Conservation (phyloP, 2,329 filamentous ascomycete species). For the Ophiocordyceps australis region DNA sequence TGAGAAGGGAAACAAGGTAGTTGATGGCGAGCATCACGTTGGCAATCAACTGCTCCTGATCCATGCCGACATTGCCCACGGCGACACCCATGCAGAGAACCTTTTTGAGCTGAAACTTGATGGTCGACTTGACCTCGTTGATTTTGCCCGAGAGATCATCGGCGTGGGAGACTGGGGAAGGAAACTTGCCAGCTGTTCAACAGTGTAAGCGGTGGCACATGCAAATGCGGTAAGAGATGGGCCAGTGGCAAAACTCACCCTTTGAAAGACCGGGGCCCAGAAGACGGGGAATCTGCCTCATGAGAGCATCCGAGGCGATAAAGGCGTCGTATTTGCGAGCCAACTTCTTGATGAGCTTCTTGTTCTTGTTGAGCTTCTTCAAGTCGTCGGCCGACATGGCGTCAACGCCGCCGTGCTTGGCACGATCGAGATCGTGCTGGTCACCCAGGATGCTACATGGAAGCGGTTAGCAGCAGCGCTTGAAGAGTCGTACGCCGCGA, state of each 20-base stretch:
- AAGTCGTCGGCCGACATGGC: slow-evolving; percentile 97
- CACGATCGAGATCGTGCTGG: slow-evolving; percentile 97
- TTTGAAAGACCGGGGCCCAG: slow-evolving; percentile 96
- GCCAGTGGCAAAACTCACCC: slow-evolving; percentile 38
- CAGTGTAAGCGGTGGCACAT: slow-evolving; percentile 11
- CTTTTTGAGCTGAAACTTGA: slow-evolving; percentile 99
- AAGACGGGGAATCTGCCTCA: slow-evolving; percentile 99
- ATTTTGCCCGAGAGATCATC: slow-evolving; percentile 92
- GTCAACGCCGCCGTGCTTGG: slow-evolving; percentile 96
- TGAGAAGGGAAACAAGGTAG: slow-evolving; percentile 97
- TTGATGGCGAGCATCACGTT: slow-evolving; percentile 99
- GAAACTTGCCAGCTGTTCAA: slow-evolving; percentile 90
- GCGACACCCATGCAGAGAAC: slow-evolving; percentile 99
- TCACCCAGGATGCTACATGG: slow-evolving; percentile 39
- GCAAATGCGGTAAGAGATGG: neutral
- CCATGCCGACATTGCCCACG: slow-evolving; percentile 97
- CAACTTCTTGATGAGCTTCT: slow-evolving; percentile 99
- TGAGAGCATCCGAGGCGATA: slow-evolving; percentile 87
- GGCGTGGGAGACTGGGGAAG: slow-evolving; percentile 89
- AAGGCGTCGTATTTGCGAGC: slow-evolving; percentile 99
- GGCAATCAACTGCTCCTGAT: slow-evolving; percentile 81
- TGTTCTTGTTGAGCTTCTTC: slow-evolving; percentile 99
- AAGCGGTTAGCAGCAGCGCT: slow-evolving; percentile 5
- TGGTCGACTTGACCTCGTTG: slow-evolving; percentile 99
- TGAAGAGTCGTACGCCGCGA: no score